Evolutionary conservation across 495 filamentous ascomycete species (phyloP), one percentile per base, ranked within the genome.

Genomic region (Penicillium pulvis): DNA sequence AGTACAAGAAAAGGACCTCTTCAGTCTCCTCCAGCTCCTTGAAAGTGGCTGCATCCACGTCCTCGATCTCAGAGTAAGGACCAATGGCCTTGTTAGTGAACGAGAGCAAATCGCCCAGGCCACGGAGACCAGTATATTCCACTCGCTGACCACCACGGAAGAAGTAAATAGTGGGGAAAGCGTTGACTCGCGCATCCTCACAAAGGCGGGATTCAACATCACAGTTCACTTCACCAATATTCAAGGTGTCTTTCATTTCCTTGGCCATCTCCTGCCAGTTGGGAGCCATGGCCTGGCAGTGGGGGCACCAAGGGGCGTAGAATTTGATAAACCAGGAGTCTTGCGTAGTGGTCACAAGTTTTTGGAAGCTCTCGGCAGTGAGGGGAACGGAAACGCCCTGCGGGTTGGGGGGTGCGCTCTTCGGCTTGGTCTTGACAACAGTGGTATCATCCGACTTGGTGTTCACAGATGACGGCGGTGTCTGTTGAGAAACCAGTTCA

Each of bases 291-390:
- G 90, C 90, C 70, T 97, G 89, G 71, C 94, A 98, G 72, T 98
- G 94, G 56, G 84, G 84, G 70, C 94, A 98, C 94, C 94, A 98
- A 1, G 94, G 94, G 26, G 90, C 93, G 71, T 97, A 98, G 71
- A 98, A 98, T 70, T 98, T 98, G 74, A 98, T 86, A 66, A 98
- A 97, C 94, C 94, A 98, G 16, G 92, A 88, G 46, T 98, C 92
- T 45, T 89, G 85, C 0, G 92, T 90, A 67, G 86, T 89, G 4
- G 91, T 96, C 24, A 98, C 93, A 30, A 85, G 75, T 52, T 83
- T 87, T 69, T 93, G 88, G 78, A 98, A 98, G 59, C 77, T 88
- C 68, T 98, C 93, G 23, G 90, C 87, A 19, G 86, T 89, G 19
- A 98, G 83, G 10, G 87, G 75, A 12, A 89, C 77, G 14, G 91